Conservation (phyloP, 176 grass and related monocot genomes). For the Triticum aestivum region DNA sequence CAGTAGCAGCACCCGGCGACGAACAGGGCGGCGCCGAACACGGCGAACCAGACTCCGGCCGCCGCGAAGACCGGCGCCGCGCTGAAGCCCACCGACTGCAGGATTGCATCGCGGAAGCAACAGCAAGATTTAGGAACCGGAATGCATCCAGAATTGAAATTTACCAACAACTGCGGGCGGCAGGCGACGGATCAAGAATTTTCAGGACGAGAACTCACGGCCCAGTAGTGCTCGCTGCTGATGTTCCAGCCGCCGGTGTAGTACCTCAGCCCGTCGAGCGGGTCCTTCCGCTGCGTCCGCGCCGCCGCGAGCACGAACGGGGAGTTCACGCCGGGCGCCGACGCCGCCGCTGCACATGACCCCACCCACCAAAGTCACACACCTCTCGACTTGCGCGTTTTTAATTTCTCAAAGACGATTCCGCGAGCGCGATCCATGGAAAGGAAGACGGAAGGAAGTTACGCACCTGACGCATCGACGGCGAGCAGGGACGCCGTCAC, state of each 20-base stretch:
- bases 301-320: constrained; percentile 66
- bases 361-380: not conserved
- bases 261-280: constrained; percentile 52
- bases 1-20: constrained; percentile 68
- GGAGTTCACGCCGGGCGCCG: constrained; percentile 16
- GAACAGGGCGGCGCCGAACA: constrained; percentile 57
- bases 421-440: not conserved
- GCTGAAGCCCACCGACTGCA: constrained; percentile 77
- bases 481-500: not conserved
- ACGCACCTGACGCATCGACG: constrained; percentile 8
- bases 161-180: too few species aligned
- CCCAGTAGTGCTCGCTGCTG: constrained; percentile 78
- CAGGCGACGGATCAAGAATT: not conserved
- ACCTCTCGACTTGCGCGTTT: not conserved
- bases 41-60: constrained; percentile 56
- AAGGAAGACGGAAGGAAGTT: not conserved
- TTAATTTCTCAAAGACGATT: not conserved
- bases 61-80: constrained; percentile 67
- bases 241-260: constrained; percentile 94
- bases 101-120: not conserved
- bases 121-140: not conserved
- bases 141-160: not conserved
- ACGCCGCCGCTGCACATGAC: constrained; percentile 1
- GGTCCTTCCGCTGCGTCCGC: constrained; percentile 77
- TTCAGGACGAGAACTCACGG: constrained; percentile 36